Base-by-base conservation (phyloP, 2,329 filamentous ascomycete genomes). In the Aspergillus thermomutatus region DNA sequence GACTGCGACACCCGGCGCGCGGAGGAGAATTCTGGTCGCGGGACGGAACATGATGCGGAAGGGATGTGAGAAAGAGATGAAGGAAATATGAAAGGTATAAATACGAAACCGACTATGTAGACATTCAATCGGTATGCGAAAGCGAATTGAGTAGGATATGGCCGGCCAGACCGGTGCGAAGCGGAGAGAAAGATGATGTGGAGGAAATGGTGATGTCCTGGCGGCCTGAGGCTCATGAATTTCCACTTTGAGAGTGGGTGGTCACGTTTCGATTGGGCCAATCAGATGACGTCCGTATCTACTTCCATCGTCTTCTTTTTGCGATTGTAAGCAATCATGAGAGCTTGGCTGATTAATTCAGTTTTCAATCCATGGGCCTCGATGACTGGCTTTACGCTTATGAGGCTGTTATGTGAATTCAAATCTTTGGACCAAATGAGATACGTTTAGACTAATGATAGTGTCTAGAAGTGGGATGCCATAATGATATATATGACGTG, bases 21-120 rank as follows among this genome's bases (percentile, higher is more conserved):
- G 77, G 56, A 77, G 72, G 50, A 77, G 58, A 59, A 72, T 69
- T 68, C 81, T 76, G 50, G 79, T 75, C 49, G 77, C 77, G 56
- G 77, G 77, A 63, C 81, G 79, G 61, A 83, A 83, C 82, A 85
- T 85, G 57, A 48, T 63, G 61, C 54, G 50, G 43, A 53, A 23
- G 50, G 55, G 46, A 51, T 43, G 37, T 45, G 40, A 21, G 17
- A 27, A 45, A 48, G 26, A 19, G 47, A 26, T 34, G 45, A 26
- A 37, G 11, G 50, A 58, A 23, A 47, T 26, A 28, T 28, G 11
- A 34, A 50, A 28, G 40, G 21, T 26, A 54, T 57, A 52, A 54
- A 54, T 34, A 14, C 5, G 17, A 19, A 2, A 9, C 3, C 14
- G 40, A 25, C 19, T 26, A 2, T 26, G 6, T 3, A 34, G 14